Percentiles rank a stretch among this genome's conserved stretches.
phyloP scores from a whole-genome alignment of 495 filamentous ascomycete species.

The Letharia columbiana region DNA sequence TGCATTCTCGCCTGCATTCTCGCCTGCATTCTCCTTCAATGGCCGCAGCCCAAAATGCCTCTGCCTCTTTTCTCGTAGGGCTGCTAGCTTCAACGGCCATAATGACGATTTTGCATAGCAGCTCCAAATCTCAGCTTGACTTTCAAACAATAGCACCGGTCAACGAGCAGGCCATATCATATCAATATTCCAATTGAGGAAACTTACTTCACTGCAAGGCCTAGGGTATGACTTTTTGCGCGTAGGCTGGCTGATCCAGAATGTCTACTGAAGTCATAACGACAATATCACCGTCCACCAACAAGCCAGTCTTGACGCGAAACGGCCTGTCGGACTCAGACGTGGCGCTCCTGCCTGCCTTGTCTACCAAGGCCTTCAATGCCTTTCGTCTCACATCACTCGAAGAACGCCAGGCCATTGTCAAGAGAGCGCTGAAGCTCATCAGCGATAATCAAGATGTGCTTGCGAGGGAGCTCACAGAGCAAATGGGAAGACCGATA shows the following conservation, averaged over 20 bases:
- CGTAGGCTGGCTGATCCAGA: conserved; percentile 19
- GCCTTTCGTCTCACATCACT: conserved; percentile 57
- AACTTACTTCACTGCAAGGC: too few species aligned
- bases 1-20: too few species aligned
- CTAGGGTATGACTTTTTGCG: not conserved
- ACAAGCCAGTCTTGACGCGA: conserved; percentile 65
- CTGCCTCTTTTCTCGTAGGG: not conserved
- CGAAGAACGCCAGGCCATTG: conserved; percentile 60
- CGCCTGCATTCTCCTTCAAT: too few species aligned
- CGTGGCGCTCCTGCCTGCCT: conserved; percentile 53
- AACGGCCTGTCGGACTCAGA: conserved; percentile 59
- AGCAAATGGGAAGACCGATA: conserved; percentile 92
- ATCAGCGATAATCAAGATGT: conserved; percentile 65
- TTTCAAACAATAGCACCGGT: not conserved
- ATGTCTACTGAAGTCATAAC: conserved; percentile 78
- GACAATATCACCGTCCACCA: conserved; percentile 83
- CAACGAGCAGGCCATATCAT: not conserved
- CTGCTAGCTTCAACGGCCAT: not conserved
- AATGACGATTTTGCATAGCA: too few species aligned
- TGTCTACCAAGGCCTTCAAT: conserved; percentile 62
- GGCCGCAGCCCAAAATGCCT: too few species aligned
- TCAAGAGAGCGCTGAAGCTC: conserved; percentile 62
- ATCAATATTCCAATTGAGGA: not conserved
- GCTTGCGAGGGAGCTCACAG: conserved; percentile 72
- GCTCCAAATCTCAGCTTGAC: too few species aligned